A percentile compares a stretch with the other conserved stretches of the same genome.
Evolutionary conservation across 371 early-diverging fungal genomes (phyloP).

Genomic region (Thermomucor indicae-seudaticae): DNA sequence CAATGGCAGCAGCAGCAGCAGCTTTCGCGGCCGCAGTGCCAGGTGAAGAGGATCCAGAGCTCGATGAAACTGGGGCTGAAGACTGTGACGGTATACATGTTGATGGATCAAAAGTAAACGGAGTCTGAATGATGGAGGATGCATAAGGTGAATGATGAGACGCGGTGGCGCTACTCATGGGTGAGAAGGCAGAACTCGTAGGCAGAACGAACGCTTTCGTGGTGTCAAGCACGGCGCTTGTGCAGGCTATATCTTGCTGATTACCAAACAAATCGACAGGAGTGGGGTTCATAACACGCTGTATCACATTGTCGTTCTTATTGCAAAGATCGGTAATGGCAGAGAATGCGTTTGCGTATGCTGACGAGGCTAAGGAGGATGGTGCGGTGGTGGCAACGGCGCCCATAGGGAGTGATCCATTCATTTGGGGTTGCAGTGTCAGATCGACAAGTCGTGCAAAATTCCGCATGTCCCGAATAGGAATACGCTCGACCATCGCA

Average conservation of each 20-base stretch:
- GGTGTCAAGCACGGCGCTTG: neutral
- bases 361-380: neutral
- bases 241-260: neutral
- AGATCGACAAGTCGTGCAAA: conserved; percentile 33
- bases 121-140: neutral
- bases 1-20: conserved; percentile 25
- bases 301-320: neutral
- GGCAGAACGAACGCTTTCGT: neutral
- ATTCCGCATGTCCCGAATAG: conserved; percentile 15
- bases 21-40: conserved; percentile 17
- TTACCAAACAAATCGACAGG: neutral
- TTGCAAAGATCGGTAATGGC: conserved; percentile 9
- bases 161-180: neutral
- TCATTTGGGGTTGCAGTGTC: conserved; percentile 22
- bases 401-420: neutral
- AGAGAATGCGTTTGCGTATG: conserved; percentile 11
- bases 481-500: conserved; percentile 11
- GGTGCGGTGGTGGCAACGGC: neutral
- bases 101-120: neutral
- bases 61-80: conserved; percentile 2
- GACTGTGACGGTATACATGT: conserved; percentile 15
- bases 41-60: conserved; percentile 7
- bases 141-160: neutral
- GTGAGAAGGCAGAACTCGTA: neutral
- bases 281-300: neutral